phyloP scores from a whole-genome alignment of 345 rosid species.

The Aegle marmelos region DNA sequence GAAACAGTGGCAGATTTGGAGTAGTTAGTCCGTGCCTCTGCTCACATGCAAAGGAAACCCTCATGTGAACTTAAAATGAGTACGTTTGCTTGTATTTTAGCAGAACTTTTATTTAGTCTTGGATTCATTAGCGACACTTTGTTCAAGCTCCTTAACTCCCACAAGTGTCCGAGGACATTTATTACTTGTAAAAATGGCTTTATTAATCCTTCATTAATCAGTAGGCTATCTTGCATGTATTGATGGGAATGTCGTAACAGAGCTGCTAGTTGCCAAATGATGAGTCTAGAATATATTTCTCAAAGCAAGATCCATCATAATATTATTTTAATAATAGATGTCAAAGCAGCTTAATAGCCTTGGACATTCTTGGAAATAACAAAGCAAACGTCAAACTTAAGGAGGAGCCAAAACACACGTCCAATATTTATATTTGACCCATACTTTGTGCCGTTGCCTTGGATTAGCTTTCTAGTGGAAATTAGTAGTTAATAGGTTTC shows the following conservation, averaged over 20 bases:
- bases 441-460: not conserved
- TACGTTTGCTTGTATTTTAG: not conserved
- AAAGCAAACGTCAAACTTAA: not conserved
- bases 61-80: conserved; percentile 16
- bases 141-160: not conserved
- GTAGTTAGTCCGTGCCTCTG: conserved; percentile 16
- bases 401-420: not conserved
- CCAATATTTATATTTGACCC: not conserved
- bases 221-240: not conserved
- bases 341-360: not conserved
- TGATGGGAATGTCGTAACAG: conserved; percentile 1
- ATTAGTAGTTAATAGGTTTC: too few relatives aligned
- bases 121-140: not conserved
- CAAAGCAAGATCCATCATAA: not conserved
- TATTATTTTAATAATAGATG: too few relatives aligned
- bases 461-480: too few relatives aligned
- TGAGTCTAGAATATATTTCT: not conserved
- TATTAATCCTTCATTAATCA: conserved; percentile 5
- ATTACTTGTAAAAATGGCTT: not conserved
- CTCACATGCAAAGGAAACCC: conserved; percentile 25
- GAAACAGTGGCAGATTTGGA: conserved; percentile 19
- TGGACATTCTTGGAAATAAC: not conserved
- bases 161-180: not conserved
- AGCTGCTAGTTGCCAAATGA: conserved; percentile 5
- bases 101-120: not conserved